Evolutionary conservation across 805 yeast species (phyloP), one percentile per base, ranked within the genome.

Genomic region (Trichomonascus vanleenenianus): DNA sequence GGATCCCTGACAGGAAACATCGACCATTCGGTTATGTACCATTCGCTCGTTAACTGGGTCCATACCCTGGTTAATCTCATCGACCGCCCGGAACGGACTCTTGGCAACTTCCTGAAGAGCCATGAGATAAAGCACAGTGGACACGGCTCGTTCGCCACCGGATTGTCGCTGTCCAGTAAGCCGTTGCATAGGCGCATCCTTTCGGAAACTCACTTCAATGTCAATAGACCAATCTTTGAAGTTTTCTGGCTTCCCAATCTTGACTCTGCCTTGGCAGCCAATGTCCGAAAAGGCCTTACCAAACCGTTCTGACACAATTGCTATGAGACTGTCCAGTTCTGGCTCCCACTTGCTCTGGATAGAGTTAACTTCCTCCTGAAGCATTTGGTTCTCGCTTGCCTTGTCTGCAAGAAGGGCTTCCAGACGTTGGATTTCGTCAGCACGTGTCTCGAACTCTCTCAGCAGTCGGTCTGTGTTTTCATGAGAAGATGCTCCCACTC

Each of bases 21-120:
- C 79, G 1, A 91, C 96, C 73, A 93, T 80, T 50, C 85, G 77
- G 50, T 77, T 75, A 60, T 91, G 96, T 2, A 93, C 89, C 66
- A 78, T 72, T 50, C 89, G 76, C 63, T 93, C 98, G 59, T 93
- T 93, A 49, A 77, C 77, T 10, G 94, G 84, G 66, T 93, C 99
- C 97, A 93, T 89, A 54, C 98, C 99, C 67, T 93, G 99, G 61
- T 93, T 93, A 51, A 93, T 94, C 69, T 93, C 99, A 65, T 93
- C 99, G 6, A 93, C 96, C 2, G 91, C 89, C 59, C 97, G 72
- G 58, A 93, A 87, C 8, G 98, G 97, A 0, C 96, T 86, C 25
- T 75, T 74, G 0, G 97, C 81, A 47, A 84, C 72, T 9, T 88
- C 91, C 66, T 93, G 99, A 51, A 93, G 69, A 1, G 97, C 81